These are phyloP conservation scores for Aspergillus felis DNA, from an alignment of 2,329 filamentous ascomycete species.

Conservation along the genomic window DNA sequence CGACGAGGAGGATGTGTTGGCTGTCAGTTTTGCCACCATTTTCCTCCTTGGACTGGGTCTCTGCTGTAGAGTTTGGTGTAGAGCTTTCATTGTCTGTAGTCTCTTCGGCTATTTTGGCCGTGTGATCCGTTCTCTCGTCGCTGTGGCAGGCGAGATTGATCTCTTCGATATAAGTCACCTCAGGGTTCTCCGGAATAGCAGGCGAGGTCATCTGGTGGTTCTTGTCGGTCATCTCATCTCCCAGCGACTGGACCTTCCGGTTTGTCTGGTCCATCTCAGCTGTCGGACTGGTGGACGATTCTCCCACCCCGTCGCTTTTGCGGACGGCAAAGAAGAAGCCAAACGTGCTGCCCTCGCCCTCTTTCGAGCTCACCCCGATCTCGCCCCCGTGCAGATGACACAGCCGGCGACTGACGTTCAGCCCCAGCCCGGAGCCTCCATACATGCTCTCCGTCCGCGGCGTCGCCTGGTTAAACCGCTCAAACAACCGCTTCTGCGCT, in stretches of 20 bases:
- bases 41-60: background rate
- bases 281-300: background rate
- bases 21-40: background rate
- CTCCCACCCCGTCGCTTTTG: conserved; percentile 5
- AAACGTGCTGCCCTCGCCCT: conserved; percentile 55
- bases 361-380: conserved; percentile 64
- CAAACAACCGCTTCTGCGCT: conserved; percentile 71
- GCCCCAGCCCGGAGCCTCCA: conserved; percentile 71
- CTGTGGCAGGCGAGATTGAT: background rate
- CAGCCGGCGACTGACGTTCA: conserved; percentile 76
- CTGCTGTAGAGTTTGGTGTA: too few relatives aligned
- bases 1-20: conserved; percentile 36
- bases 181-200: conserved; percentile 11
- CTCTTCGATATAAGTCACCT: conserved; percentile 10
- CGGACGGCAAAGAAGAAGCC: conserved; percentile 55
- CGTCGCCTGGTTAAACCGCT: conserved; percentile 74
- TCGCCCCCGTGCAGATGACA: conserved; percentile 77
- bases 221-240: conserved; percentile 14
- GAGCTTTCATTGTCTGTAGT: background rate
- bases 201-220: conserved; percentile 9
- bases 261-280: conserved; percentile 16
- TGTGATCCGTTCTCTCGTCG: conserved; percentile 8
- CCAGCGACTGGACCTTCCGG: conserved; percentile 14
- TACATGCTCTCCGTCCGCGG: conserved; percentile 74
- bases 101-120: conserved; percentile 6